A percentile compares a stretch with the other conserved stretches of the same genome.
phyloP scores from a whole-genome alignment of 1,284 basidiomycete species.

The Fomitopsis schrenkii region DNA sequence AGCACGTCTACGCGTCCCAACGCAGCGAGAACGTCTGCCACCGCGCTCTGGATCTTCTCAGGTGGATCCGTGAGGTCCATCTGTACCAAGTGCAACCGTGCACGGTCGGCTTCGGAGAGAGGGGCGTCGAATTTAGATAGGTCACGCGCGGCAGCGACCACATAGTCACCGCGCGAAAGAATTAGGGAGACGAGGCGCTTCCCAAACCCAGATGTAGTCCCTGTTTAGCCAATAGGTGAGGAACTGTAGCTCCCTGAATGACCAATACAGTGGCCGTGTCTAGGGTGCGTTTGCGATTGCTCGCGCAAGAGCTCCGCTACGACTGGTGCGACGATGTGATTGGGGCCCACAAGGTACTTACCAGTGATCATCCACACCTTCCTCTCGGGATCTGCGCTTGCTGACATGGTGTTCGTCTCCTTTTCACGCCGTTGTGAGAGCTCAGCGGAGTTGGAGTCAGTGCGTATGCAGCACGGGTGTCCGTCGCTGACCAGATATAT shows the following conservation, averaged over 20 bases:
- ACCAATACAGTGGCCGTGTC: not conserved
- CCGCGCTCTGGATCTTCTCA: slow-evolving; percentile 28
- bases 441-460: not conserved
- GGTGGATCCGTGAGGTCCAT: slow-evolving; percentile 33
- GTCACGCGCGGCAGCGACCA: slow-evolving; percentile 40
- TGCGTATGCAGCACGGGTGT: too few relatives aligned
- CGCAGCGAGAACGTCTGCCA: slow-evolving; percentile 37
- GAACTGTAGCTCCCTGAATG: not conserved
- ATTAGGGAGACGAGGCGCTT: slow-evolving; percentile 44
- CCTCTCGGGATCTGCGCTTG: not conserved
- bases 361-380: not conserved
- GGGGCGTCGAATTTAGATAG: slow-evolving; percentile 26
- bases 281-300: too few relatives aligned
- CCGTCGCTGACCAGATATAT: not conserved
- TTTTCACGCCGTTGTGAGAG: not conserved
- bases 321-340: too few relatives aligned
- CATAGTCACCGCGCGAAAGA: slow-evolving; percentile 50
- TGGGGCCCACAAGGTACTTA: not conserved
- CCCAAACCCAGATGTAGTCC: slow-evolving; percentile 59
- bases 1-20: slow-evolving; percentile 57
- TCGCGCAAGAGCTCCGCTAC: too few relatives aligned
- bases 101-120: slow-evolving; percentile 14
- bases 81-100: slow-evolving; percentile 27
- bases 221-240: slow-evolving; percentile 24
- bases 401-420: not conserved